A percentile compares a stretch with the other conserved stretches of the same genome.
phyloP scores from a whole-genome alignment of 495 filamentous ascomycete species.

The Aspergillus homomorphus region DNA sequence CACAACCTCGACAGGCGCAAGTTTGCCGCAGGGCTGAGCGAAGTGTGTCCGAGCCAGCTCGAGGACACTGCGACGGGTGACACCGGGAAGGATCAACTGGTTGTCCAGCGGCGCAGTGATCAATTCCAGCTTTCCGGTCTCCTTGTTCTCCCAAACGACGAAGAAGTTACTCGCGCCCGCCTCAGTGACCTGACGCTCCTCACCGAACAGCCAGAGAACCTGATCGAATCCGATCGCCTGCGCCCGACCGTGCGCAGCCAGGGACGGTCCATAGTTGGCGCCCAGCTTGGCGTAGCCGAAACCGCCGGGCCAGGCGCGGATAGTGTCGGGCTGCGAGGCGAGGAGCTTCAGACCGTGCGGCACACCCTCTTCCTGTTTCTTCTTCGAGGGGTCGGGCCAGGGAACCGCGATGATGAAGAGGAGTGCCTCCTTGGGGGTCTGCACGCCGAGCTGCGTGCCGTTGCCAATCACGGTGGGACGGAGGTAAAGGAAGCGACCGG shows the following conservation, averaged over 20 bases:
- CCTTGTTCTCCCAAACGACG: slow-evolving; percentile 69
- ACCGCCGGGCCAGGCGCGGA: slow-evolving; percentile 89
- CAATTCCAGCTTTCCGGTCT: slow-evolving; percentile 64
- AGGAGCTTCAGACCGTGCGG: slow-evolving; percentile 68
- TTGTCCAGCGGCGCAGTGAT: slow-evolving; percentile 80
- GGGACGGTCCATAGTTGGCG: slow-evolving; percentile 83
- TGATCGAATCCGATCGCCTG: slow-evolving; percentile 71
- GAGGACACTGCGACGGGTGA: slow-evolving; percentile 75
- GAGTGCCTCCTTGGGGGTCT: slow-evolving; percentile 75
- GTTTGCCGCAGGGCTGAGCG: slow-evolving; percentile 28
- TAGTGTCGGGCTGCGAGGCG: slow-evolving; percentile 69
- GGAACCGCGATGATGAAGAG: slow-evolving; percentile 75
- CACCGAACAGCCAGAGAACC: slow-evolving; percentile 87
- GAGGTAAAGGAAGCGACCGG: slow-evolving; percentile 68
- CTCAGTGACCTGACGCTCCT: slow-evolving; percentile 75
- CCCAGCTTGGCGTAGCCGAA: slow-evolving; percentile 89
- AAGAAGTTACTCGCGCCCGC: slow-evolving; percentile 94
- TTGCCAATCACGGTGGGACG: slow-evolving; percentile 84
- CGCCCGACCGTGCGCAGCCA: slow-evolving; percentile 74
- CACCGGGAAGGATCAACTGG: slow-evolving; percentile 78
- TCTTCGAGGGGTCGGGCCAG: slow-evolving; percentile 60
- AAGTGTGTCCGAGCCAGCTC: slow-evolving; percentile 67
- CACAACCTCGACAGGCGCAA: slow-evolving; percentile 65
- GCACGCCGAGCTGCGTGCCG: slow-evolving; percentile 74
- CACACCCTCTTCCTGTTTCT: slow-evolving; percentile 23